Evolutionary conservation across 129 eudicot species (phyloP).

Genomic region (Gnaphalium uliginosum): DNA sequence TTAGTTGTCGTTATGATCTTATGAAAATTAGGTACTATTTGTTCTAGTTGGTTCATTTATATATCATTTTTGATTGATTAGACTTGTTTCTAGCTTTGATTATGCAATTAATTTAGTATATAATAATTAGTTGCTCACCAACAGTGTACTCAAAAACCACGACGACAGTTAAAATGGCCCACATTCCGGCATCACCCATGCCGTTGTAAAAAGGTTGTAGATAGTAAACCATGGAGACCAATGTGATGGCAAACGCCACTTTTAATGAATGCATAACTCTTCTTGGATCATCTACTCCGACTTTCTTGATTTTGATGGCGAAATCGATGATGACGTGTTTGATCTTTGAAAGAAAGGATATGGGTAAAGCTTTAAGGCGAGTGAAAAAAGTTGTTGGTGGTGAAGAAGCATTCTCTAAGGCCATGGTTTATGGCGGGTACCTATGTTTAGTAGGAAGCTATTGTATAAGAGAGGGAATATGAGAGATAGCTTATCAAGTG

Average conservation of each 20-base stretch:
- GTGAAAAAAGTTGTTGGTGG: conserved; percentile 14
- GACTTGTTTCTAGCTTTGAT: too few species aligned
- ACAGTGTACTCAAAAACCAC: conserved; percentile 78
- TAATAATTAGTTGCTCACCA: conserved; percentile 45
- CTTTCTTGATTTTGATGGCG: conserved; percentile 33
- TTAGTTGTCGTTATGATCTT: too few species aligned
- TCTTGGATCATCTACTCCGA: conserved; percentile 71
- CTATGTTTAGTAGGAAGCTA: conserved; percentile 8
- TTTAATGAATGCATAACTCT: conserved; percentile 55
- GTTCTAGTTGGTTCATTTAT: too few species aligned
- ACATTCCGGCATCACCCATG: conserved; percentile 70
- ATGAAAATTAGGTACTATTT: too few species aligned
- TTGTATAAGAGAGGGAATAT: conserved; percentile 24
- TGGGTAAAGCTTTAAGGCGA: conserved; percentile 1
- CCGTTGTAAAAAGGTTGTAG: conserved; percentile 61
- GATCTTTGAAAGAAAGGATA: conserved; percentile 26
- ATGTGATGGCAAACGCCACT: conserved; percentile 67
- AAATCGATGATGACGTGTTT: conserved; percentile 28
- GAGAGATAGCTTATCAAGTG: conserved; percentile 42
- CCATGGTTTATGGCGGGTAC: conserved; percentile 20
- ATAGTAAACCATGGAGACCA: conserved; percentile 69
- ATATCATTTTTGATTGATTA: too few species aligned
- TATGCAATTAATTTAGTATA: too few species aligned
- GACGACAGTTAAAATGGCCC: conserved; percentile 78
- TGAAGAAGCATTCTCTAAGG: conserved; percentile 36